Conservation (phyloP, 495 filamentous ascomycete genomes). For the Hypoxylon fuscum region DNA sequence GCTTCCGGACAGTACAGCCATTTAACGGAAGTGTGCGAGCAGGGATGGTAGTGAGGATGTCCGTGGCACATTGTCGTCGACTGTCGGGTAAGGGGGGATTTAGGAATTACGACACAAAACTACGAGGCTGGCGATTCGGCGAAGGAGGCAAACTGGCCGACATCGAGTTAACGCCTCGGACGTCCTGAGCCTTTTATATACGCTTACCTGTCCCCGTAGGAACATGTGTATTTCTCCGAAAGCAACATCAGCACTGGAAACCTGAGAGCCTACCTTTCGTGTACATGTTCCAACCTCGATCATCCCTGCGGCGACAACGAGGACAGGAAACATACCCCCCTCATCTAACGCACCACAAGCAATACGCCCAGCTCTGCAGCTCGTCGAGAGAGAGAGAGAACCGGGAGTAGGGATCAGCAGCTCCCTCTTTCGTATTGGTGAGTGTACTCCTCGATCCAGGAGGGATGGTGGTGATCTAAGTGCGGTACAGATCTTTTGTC, state of each 20-base stretch:
- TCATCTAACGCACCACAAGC: conserved; percentile 22
- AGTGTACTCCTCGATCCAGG: conserved; percentile 25
- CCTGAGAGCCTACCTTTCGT: conserved; percentile 14
- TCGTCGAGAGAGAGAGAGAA: conserved; percentile 21
- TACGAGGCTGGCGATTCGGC: conserved; percentile 18
- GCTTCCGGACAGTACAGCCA: conserved; percentile 57
- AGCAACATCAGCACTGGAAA: conserved; percentile 16
- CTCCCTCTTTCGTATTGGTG: conserved; percentile 30
- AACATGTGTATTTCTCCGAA: conserved; percentile 36
- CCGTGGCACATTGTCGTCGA: conserved; percentile 53
- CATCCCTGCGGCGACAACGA: conserved; percentile 39
- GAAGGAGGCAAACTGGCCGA: conserved; percentile 3
- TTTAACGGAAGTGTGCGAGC: conserved; percentile 53
- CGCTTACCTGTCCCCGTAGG: conserved; percentile 17
- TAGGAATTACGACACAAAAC: conserved; percentile 5
- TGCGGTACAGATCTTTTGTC: conserved; percentile 40
- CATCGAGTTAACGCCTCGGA: conserved; percentile 13
- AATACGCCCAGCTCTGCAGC: conserved; percentile 27
- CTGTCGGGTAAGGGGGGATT: neutral
- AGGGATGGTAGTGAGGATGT: conserved; percentile 53
- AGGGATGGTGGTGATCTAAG: conserved; percentile 27
- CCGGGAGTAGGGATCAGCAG: conserved; percentile 32
- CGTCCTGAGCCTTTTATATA: conserved; percentile 33
- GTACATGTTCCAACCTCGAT: conserved; percentile 42
- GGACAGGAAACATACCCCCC: conserved; percentile 18